A percentile compares a stretch with the other conserved stretches of the same genome.
These are phyloP conservation scores for Cryoendolithus antarcticus DNA, from an alignment of 2,329 filamentous ascomycete genomes.

Conservation along the genomic window DNA sequence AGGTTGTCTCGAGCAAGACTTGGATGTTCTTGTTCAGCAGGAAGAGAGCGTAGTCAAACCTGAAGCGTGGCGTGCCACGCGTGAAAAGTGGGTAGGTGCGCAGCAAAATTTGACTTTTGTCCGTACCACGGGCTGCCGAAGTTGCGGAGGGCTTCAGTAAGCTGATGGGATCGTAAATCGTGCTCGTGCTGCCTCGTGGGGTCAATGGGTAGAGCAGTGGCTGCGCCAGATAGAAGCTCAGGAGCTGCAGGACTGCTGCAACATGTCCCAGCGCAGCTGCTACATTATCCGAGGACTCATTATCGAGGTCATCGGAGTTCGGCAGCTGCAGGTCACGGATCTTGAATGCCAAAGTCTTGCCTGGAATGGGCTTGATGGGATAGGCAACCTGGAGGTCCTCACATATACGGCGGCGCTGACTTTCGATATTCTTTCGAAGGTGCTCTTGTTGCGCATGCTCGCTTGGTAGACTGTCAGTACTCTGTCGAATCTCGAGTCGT, in stretches of 20 bases:
- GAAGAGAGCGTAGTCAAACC: slow-evolving; percentile 94
- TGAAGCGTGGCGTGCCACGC: slow-evolving; percentile 57
- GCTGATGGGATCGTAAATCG: slow-evolving; percentile 61
- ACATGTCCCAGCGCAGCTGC: slow-evolving; percentile 74
- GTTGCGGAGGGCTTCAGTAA: slow-evolving; percentile 17
- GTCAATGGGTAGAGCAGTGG: slow-evolving; percentile 71
- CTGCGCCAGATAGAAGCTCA: slow-evolving; percentile 72
- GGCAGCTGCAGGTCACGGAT: slow-evolving; percentile 70
- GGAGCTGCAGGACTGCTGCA: slow-evolving; percentile 58
- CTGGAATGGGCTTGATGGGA: slow-evolving; percentile 57
- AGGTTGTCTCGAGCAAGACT: slow-evolving; percentile 44
- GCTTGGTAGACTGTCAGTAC: slow-evolving; percentile 38
- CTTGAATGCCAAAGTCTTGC: slow-evolving; percentile 62
- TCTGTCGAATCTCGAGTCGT: slow-evolving; percentile 43
- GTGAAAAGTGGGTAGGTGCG: slow-evolving; percentile 67
- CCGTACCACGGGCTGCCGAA: slow-evolving; percentile 10
- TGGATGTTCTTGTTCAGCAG: slow-evolving; percentile 95
- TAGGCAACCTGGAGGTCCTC: slow-evolving; percentile 71
- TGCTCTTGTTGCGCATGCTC: slow-evolving; percentile 23
- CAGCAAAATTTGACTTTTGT: slow-evolving; percentile 6
- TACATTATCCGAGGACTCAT: slow-evolving; percentile 56
- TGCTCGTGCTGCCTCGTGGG: slow-evolving; percentile 59
- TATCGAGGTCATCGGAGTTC: slow-evolving; percentile 60
- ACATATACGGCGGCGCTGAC: slow-evolving; percentile 80
- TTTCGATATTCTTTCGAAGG: slow-evolving; percentile 56